Percentiles rank a stretch among this genome's conserved stretches.
Evolutionary conservation across 306 rosid species (phyloP).

Genomic region (Cicer judaicum): DNA sequence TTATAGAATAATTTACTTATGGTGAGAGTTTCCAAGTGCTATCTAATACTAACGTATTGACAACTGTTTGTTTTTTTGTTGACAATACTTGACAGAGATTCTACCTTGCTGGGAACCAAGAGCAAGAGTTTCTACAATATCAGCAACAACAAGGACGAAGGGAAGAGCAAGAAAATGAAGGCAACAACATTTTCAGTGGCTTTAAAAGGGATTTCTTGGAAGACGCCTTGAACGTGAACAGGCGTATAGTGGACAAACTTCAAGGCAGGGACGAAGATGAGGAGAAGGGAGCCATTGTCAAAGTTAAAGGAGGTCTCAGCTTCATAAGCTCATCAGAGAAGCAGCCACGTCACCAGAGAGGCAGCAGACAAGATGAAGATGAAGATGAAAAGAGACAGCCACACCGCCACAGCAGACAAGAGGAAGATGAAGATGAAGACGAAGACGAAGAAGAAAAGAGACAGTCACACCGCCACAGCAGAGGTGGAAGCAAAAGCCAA

Average conservation of each 20-base stretch:
- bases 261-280: constrained; percentile 55
- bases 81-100: constrained; percentile 52
- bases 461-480: neutral
- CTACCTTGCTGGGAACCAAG: constrained; percentile 71
- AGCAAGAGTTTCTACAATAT: constrained; percentile 43
- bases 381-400: neutral
- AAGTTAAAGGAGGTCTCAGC: constrained; percentile 54
- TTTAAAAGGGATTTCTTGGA: constrained; percentile 46
- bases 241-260: constrained; percentile 44
- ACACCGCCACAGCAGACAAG: neutral
- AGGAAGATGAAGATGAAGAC: neutral
- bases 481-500: neutral
- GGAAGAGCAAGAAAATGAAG: constrained; percentile 16
- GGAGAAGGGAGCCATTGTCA: constrained; percentile 52
- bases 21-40: no score
- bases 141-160: constrained; percentile 9
- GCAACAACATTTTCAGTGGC: constrained; percentile 56
- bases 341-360: neutral
- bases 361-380: neutral
- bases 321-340: constrained; percentile 48
- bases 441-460: neutral
- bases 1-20: no score
- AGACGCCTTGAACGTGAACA: constrained; percentile 52
- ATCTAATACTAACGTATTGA: no score
- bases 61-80: no score